A percentile compares a stretch with the other conserved stretches of the same genome.
These are phyloP conservation scores for Acanthamoeba culbertsoni DNA, from an alignment of 208 protist genomes.

Conservation along the genomic window DNA sequence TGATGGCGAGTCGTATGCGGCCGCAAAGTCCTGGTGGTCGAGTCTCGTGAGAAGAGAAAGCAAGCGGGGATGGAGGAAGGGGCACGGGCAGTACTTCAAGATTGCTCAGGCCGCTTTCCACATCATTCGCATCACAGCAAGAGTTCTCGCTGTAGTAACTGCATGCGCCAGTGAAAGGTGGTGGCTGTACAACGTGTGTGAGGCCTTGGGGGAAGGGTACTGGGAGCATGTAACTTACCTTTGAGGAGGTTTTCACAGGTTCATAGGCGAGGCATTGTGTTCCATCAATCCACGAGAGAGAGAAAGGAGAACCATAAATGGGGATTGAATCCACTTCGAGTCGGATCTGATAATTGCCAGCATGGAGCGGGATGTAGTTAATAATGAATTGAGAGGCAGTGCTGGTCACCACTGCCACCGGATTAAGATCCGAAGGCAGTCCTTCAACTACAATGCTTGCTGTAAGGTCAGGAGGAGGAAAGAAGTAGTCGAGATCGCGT, in stretches of 20 bases:
- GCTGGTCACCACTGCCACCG: neutral
- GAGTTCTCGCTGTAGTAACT: constrained; percentile 26
- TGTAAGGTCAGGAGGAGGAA: neutral
- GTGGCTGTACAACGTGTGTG: neutral
- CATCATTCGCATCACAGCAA: neutral
- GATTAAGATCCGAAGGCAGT: neutral
- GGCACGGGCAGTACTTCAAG: neutral
- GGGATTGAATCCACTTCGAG: neutral
- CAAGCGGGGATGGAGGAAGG: neutral
- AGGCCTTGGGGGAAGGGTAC: no score
- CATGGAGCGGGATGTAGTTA: neutral
- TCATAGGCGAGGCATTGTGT: neutral
- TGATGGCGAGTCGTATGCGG: neutral
- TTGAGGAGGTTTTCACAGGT: neutral
- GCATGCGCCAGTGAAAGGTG: neutral
- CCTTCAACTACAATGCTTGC: neutral
- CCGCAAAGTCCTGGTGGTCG: neutral
- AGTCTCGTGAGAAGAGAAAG: no score
- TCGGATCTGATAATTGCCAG: neutral
- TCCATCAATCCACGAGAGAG: neutral
- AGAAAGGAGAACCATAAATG: constrained; percentile 23
- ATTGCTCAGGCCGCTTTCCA: neutral
- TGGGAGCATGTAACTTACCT: no score
- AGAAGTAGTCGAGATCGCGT: neutral
- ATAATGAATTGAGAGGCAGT: neutral